Evolutionary conservation across 2,329 filamentous ascomycete species (phyloP), one percentile per base, ranked within the genome.

Genomic region (Phoma sp.): DNA sequence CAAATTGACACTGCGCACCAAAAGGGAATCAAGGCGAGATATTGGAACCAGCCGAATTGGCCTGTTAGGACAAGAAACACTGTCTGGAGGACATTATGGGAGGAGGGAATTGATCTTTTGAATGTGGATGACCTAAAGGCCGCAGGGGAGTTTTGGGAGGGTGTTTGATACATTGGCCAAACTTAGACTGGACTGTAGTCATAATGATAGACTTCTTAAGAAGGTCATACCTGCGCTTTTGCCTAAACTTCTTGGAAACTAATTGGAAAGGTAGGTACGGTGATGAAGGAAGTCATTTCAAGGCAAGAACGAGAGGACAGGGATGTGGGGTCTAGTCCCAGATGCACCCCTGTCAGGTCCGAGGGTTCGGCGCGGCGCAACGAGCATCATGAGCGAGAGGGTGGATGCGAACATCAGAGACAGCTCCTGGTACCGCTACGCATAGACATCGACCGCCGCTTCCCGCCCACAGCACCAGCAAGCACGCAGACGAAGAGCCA

Each of bases 91-190:
- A 78, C 76, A 5, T 68, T 89, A 56, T 77, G 81, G 60, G 76
- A 81, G 43, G 83, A 83, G 53, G 85, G 84, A 0, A 84, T 85
- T n/a, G 82, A 82, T 53, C 66, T 89, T 52, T 62, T 89, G 43
- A 88, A 88, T 69, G 85, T 83, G 0, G 86, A 89, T 77, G 86
- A 89, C 73, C 60, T 88, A 43, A 76, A 80, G 56, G 85, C 52
- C 2, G 65, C 62, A 28, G 78, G 80, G 15, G 76, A 72, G 37
- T 76, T 76, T 53, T 78, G 75, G 76, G 60, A 75, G 57, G 66
- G 60, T 14, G 43, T 38, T 5, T 47, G 25, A 47, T 18, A 15
- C n/a, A n/a, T n/a, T n/a, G n/a, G n/a, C n/a, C n/a, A n/a, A n/a
- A n/a, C n/a, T n/a, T n/a, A n/a, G n/a, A n/a, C n/a, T n/a, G n/a